Percentiles rank a stretch among this genome's conserved stretches.
phyloP scores from a whole-genome alignment of 208 protist genomes.

The Crithidia brevicula region DNA sequence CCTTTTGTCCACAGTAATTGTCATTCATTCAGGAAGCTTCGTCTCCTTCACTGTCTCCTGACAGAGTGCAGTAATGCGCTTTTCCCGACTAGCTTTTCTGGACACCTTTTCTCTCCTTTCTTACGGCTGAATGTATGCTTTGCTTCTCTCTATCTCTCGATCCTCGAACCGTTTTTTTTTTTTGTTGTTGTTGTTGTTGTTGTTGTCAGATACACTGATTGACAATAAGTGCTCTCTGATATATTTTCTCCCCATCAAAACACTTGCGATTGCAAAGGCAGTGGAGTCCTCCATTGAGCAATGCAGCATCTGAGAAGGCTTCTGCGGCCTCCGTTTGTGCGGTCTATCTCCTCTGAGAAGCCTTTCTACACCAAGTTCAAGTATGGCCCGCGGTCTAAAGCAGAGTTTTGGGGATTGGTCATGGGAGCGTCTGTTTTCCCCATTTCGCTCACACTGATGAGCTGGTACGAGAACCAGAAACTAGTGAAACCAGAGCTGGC shows the following conservation, averaged over 20 bases:
- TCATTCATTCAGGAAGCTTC: no score
- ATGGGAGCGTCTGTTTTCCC: conserved; percentile 66
- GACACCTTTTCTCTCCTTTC: no score
- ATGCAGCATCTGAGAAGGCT: conserved; percentile 15
- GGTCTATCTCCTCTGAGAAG: conserved; percentile 8
- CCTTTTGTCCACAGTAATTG: no score
- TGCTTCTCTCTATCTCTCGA: no score
- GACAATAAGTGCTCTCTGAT: not conserved
- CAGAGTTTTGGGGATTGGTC: conserved; percentile 65
- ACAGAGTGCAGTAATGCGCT: no score
- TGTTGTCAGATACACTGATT: conserved; percentile 17
- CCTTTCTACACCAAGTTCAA: conserved; percentile 19
- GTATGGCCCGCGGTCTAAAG: conserved; percentile 56
- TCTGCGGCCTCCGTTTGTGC: conserved; percentile 1
- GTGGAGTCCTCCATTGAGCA: no score
- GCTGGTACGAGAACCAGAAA: conserved; percentile 55
- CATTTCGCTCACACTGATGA: conserved; percentile 46
- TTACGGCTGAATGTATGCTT: no score
- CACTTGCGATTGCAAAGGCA: no score
- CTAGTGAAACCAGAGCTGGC: conserved; percentile 39
- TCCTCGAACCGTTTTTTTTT: no score
- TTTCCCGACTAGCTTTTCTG: no score
- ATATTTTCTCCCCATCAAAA: no score
- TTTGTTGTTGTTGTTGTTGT: conserved; percentile 17
- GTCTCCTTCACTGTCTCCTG: no score